Conservation (phyloP, 2,329 filamentous ascomycete species). For the Neophaeococcomyces aloes region DNA sequence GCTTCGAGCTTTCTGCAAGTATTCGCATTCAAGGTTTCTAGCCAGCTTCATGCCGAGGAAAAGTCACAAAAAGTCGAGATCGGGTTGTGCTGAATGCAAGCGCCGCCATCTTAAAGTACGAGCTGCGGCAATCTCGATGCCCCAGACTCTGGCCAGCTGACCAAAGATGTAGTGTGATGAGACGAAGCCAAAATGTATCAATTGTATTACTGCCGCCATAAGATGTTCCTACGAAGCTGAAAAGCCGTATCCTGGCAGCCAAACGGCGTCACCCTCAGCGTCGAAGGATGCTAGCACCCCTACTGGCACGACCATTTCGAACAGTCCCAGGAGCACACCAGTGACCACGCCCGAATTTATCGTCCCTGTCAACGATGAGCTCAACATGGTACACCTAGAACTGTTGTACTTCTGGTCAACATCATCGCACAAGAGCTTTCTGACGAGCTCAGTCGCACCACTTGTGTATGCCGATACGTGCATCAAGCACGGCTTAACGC, state of each 20-base stretch:
- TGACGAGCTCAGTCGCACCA: slow-evolving; percentile 20
- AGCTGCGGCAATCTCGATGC: neutral
- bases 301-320: neutral
- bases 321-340: slow-evolving; percentile 1
- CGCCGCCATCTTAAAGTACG: slow-evolving; percentile 30
- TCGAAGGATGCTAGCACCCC: neutral
- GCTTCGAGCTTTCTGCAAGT: neutral
- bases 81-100: slow-evolving; percentile 31
- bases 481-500: slow-evolving; percentile 25
- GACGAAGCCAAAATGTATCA: slow-evolving; percentile 25
- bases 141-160: neutral
- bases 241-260: neutral
- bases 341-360: neutral
- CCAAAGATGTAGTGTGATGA: slow-evolving; percentile 26
- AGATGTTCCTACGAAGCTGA: slow-evolving; percentile 12
- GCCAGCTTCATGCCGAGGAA: slow-evolving; percentile 15
- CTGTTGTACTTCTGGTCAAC: slow-evolving; percentile 24
- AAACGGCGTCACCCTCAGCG: neutral
- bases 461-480: slow-evolving; percentile 4
- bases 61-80: slow-evolving; percentile 30
- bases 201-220: slow-evolving; percentile 23
- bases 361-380: slow-evolving; percentile 1
- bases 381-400: slow-evolving; percentile 26
- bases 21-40: neutral
- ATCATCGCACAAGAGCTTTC: slow-evolving; percentile 9